These are phyloP conservation scores for Desmodesmus armatus DNA, from an alignment of 139 green algal genomes.

Conservation along the genomic window DNA sequence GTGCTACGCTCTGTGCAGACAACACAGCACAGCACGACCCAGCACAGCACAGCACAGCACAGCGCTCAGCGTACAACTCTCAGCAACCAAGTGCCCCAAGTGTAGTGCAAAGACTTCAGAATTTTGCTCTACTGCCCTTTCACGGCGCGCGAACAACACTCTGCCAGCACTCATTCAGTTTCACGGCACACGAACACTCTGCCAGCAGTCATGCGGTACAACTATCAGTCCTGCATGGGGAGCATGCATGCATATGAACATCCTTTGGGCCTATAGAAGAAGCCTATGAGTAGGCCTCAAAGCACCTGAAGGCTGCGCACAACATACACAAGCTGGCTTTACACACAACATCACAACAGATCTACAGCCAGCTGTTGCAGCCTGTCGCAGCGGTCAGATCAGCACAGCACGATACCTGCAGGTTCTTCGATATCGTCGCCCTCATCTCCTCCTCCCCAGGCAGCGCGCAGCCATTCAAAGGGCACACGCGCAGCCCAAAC, in stretches of 20 bases:
- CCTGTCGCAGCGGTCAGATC: not conserved
- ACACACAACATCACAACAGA: not conserved
- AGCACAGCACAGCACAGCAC: not conserved
- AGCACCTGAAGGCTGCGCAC: not conserved
- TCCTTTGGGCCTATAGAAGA: not conserved
- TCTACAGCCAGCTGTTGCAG: not conserved
- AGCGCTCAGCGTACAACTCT: not conserved
- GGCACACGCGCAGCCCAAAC: constrained; percentile 16
- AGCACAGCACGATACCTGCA: not conserved
- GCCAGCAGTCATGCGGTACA: too few species aligned
- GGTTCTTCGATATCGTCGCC: constrained; percentile 1
- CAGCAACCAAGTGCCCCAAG: not conserved
- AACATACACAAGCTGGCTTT: not conserved
- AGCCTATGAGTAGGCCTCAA: not conserved
- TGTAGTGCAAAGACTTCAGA: too few species aligned
- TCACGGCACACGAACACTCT: too few species aligned
- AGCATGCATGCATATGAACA: too few species aligned
- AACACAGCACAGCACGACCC: too few species aligned
- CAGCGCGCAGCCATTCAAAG: constrained; percentile 7
- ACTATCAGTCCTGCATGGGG: too few species aligned
- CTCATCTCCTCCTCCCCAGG: constrained; percentile 18
- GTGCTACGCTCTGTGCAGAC: too few species aligned
- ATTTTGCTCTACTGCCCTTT: too few species aligned
- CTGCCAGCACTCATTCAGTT: too few species aligned
- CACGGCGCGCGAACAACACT: too few species aligned